Percentiles rank a stretch among this genome's conserved stretches.
Evolutionary conservation across 1,284 basidiomycete genomes (phyloP).

Genomic region (Pholiota adiposa): DNA sequence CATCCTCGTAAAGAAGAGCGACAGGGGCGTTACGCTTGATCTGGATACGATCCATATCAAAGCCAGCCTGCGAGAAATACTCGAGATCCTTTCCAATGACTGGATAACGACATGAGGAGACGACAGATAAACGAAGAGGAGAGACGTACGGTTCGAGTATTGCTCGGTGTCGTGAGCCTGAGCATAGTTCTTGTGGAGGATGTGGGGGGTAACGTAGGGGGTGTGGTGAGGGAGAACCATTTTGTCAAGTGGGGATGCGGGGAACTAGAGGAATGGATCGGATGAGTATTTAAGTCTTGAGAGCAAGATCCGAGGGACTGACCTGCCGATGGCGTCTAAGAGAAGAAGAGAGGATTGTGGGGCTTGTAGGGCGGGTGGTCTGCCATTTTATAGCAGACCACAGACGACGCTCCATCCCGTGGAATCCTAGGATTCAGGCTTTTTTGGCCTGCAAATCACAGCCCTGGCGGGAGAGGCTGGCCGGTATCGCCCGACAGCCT

Average conservation of each 20-base stretch:
- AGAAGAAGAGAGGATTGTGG: slow-evolving; percentile 2
- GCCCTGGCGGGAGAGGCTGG: slow-evolving; percentile 4
- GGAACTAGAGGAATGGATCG: slow-evolving; percentile 20
- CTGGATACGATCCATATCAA: slow-evolving; percentile 93
- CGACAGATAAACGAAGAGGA: slow-evolving; percentile 2
- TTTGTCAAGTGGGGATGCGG: slow-evolving; percentile 25
- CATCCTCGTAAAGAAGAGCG: slow-evolving; percentile 97
- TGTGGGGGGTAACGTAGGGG: slow-evolving; percentile 84
- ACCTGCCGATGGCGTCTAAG: slow-evolving; percentile 14
- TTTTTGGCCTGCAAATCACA: slow-evolving; percentile 19
- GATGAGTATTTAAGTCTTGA: slow-evolving; percentile 21
- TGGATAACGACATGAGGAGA: slow-evolving; percentile 32
- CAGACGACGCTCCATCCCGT: slow-evolving; percentile 42
- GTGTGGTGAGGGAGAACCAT: slow-evolving; percentile 70
- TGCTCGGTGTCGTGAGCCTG: slow-evolving; percentile 69
- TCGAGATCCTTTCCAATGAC: slow-evolving; percentile 93
- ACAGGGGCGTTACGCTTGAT: slow-evolving; percentile 95
- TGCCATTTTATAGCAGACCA: slow-evolving; percentile 34
- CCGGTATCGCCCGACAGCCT: slow-evolving; percentile 22
- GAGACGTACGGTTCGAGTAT: slow-evolving; percentile 58
- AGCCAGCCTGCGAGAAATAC: slow-evolving; percentile 99
- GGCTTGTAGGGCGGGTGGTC: slow-evolving; percentile 1
- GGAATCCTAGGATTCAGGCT: slow-evolving; percentile 26
- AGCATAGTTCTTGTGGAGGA: slow-evolving; percentile 82
- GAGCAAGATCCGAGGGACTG: slow-evolving; percentile 19